phyloP scores from a whole-genome alignment of 2,329 filamentous ascomycete genomes.

The Pseudofabraea citricarpa region DNA sequence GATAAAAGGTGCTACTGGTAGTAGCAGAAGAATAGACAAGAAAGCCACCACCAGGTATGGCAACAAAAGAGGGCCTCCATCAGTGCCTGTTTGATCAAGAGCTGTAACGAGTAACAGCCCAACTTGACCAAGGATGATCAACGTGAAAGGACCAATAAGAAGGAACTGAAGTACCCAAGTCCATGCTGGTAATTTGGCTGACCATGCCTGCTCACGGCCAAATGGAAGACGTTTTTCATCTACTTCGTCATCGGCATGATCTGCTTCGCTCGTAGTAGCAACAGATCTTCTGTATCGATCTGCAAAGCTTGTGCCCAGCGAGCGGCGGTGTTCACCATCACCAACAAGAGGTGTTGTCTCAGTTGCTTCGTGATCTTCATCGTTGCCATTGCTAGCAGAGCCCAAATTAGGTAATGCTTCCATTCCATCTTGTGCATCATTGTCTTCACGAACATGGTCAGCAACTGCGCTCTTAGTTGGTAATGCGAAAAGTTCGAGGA shows the following conservation, averaged over 20 bases:
- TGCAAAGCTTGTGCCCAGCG: conserved; percentile 52
- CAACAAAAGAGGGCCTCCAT: conserved; percentile 68
- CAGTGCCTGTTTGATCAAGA: conserved; percentile 74
- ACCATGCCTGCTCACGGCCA: conserved; percentile 81
- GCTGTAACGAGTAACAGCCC: conserved; percentile 68
- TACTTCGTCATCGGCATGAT: conserved; percentile 15
- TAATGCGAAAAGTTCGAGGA: conserved; percentile 76
- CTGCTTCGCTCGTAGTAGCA: conserved; percentile 17
- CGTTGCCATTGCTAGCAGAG: conserved; percentile 25
- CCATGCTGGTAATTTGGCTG: conserved; percentile 71
- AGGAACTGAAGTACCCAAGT: conserved; percentile 86
- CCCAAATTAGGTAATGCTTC: conserved; percentile 31
- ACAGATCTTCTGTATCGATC: conserved; percentile 39
- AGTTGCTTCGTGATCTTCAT: conserved; percentile 33
- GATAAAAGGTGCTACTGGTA: conserved; percentile 77
- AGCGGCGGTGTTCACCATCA: conserved; percentile 34
- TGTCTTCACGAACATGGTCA: conserved; percentile 46
- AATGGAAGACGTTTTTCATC: conserved; percentile 42
- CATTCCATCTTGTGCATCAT: conserved; percentile 37
- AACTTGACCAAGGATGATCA: conserved; percentile 74
- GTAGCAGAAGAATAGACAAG: conserved; percentile 66
- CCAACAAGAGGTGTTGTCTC: conserved; percentile 52
- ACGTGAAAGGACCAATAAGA: conserved; percentile 69
- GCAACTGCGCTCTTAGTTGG: conserved; percentile 68
- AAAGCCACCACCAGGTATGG: conserved; percentile 67